Conservation (phyloP, 2,329 filamentous ascomycete genomes). For the Aspergillus neoniger region DNA sequence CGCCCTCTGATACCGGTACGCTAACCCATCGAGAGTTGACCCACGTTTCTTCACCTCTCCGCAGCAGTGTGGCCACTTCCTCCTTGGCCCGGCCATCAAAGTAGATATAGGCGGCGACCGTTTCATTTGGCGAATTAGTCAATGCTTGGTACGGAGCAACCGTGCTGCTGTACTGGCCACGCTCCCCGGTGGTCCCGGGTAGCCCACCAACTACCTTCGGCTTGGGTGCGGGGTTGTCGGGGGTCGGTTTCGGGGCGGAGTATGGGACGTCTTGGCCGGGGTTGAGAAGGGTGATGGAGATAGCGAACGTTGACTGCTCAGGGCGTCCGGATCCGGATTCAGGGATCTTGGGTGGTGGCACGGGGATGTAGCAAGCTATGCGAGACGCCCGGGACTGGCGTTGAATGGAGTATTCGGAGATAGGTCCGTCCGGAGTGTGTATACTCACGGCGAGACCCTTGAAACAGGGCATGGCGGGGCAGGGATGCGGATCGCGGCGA, state of each 20-base stretch:
- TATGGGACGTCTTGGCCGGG: conserved; percentile 88
- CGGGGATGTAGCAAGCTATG: conserved; percentile 96
- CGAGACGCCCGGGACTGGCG: conserved; percentile 87
- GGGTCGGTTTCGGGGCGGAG: conserved; percentile 78
- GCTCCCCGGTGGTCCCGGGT: conserved; percentile 55
- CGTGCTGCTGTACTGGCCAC: conserved; percentile 57
- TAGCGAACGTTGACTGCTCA: conserved; percentile 94
- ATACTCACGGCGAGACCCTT: conserved; percentile 98
- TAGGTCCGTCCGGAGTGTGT: conserved; percentile 75
- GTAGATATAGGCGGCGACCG: conserved; percentile 97
- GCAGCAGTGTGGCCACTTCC: conserved; percentile 89
- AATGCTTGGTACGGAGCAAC: conserved; percentile 87
- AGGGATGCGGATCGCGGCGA: neutral
- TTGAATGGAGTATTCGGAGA: conserved; percentile 92
- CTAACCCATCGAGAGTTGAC: conserved; percentile 98
- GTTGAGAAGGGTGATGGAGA: conserved; percentile 93
- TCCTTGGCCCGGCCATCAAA: conserved; percentile 95
- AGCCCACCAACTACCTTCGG: conserved; percentile 78
- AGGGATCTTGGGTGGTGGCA: conserved; percentile 80
- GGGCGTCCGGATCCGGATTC: conserved; percentile 70
- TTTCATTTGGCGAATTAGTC: conserved; percentile 92
- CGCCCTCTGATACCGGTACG: conserved; percentile 84
- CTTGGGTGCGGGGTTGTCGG: conserved; percentile 75
- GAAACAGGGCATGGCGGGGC: conserved; percentile 80
- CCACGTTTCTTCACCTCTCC: conserved; percentile 96